Percentiles rank a stretch among this genome's conserved stretches.
Evolutionary conservation across 441 rosid genomes (phyloP).

Genomic region (Adansonia gregorii): DNA sequence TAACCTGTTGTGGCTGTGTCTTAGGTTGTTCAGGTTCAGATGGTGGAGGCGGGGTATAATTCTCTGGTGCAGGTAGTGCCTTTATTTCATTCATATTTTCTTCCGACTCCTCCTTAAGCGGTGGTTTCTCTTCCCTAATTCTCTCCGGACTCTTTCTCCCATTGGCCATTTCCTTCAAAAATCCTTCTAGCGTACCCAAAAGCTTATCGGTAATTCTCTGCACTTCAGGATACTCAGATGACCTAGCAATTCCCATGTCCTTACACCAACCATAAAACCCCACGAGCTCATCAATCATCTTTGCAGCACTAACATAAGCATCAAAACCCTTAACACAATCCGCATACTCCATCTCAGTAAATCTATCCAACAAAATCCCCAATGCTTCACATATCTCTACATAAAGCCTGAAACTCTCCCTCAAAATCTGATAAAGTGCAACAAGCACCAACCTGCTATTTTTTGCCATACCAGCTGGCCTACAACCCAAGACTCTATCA

Average conservation of each 20-base stretch:
- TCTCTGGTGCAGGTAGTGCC: slow-evolving; percentile 64
- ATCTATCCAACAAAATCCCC: slow-evolving; percentile 53
- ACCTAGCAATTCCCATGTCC: slow-evolving; percentile 57
- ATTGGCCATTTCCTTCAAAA: slow-evolving; percentile 53
- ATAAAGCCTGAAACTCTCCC: slow-evolving; percentile 62
- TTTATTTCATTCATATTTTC: slow-evolving; percentile 54
- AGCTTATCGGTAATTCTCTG: slow-evolving; percentile 57
- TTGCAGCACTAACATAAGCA: slow-evolving; percentile 52
- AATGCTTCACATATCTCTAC: slow-evolving; percentile 57
- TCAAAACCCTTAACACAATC: slow-evolving; percentile 64
- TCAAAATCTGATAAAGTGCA: slow-evolving; percentile 51
- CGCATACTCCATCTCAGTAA: slow-evolving; percentile 56
- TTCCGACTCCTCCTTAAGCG: slow-evolving; percentile 38
- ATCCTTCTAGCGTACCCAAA: slow-evolving; percentile 56
- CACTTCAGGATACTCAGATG: slow-evolving; percentile 63
- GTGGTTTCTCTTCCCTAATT: slow-evolving; percentile 41
- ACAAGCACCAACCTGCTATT: slow-evolving; percentile 53
- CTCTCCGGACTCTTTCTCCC: slow-evolving; percentile 53
- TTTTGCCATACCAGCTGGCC: slow-evolving; percentile 57
- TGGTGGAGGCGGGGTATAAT: slow-evolving; percentile 44
- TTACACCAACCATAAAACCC: slow-evolving; percentile 63
- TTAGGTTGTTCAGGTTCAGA: slow-evolving; percentile 36
- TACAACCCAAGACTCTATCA: slow-evolving; percentile 43
- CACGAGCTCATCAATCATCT: slow-evolving; percentile 61
- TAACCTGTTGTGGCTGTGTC: slow-evolving; percentile 37